These are phyloP conservation scores for Echinochloa phyllopogon DNA, from an alignment of 176 grass and related monocot species.

Conservation along the genomic window DNA sequence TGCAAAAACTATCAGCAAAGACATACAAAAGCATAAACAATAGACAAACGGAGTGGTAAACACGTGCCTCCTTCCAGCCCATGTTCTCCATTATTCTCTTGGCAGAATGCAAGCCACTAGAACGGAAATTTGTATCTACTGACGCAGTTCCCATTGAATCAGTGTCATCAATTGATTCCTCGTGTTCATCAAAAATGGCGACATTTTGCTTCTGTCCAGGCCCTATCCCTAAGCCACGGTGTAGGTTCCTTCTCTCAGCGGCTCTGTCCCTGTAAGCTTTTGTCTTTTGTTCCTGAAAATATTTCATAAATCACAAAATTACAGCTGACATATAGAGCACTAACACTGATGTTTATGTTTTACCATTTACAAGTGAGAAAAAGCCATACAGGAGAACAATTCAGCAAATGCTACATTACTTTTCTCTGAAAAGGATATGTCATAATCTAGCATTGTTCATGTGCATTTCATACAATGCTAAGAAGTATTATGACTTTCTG, in stretches of 20 bases:
- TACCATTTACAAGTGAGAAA: background rate
- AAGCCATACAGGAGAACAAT: background rate
- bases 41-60: background rate
- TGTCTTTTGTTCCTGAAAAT: constrained; percentile 53
- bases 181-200: constrained; percentile 33
- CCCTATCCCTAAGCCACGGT: constrained; percentile 68
- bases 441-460: background rate
- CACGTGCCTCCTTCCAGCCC: constrained; percentile 87
- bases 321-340: constrained; percentile 27
- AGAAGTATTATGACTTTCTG: constrained; percentile 2
- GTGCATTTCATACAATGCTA: background rate
- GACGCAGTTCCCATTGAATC: constrained; percentile 51
- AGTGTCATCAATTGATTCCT: constrained; percentile 46
- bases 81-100: constrained; percentile 94
- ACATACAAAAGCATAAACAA: constrained; percentile 26
- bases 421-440: constrained; percentile 20
- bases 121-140: constrained; percentile 58
- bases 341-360: background rate
- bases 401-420: constrained; percentile 7
- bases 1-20: constrained; percentile 20
- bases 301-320: constrained; percentile 31
- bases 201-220: constrained; percentile 66
- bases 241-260: constrained; percentile 77
- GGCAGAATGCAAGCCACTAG: constrained; percentile 57
- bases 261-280: constrained; percentile 85